phyloP scores from a whole-genome alignment of 2,329 filamentous ascomycete genomes.

The Ceratocystis cacaofunesta region DNA sequence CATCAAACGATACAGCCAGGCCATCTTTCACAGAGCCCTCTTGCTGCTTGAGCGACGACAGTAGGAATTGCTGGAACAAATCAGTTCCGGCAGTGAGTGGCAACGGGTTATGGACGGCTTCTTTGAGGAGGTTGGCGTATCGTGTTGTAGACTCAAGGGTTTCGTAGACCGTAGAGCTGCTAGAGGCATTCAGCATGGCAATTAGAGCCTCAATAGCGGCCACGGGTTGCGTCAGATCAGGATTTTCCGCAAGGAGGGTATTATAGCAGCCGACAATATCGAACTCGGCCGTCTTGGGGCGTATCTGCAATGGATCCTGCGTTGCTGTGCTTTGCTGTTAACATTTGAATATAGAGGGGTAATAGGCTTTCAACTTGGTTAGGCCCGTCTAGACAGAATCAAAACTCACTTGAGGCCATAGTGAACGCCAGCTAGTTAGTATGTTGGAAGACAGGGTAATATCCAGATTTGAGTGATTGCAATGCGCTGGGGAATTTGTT shows the following conservation, averaged over 20 bases:
- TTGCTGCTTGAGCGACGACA: conserved; percentile 49
- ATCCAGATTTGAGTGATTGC: background rate
- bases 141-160: conserved; percentile 72
- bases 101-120: conserved; percentile 70
- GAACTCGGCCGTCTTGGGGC: conserved; percentile 21
- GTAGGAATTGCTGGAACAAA: conserved; percentile 86
- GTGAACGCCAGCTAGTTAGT: background rate
- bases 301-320: conserved; percentile 2
- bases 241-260: conserved; percentile 45
- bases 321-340: background rate
- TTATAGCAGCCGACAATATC: conserved; percentile 42
- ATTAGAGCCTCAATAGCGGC: conserved; percentile 89
- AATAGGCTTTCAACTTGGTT: background rate
- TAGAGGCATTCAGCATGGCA: conserved; percentile 63
- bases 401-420: background rate
- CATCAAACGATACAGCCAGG: conserved; percentile 47
- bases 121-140: conserved; percentile 64
- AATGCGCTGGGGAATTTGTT: background rate
- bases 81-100: conserved; percentile 88
- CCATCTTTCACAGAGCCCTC: conserved; percentile 23
- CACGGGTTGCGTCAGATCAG: conserved; percentile 86
- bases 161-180: conserved; percentile 79
- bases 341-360: background rate
- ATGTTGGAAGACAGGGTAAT: background rate
- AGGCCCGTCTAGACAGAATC: background rate